Percentiles rank a stretch among this genome's conserved stretches.
phyloP scores from a whole-genome alignment of 2,329 filamentous ascomycete genomes.

The Trichoderma sp. region DNA sequence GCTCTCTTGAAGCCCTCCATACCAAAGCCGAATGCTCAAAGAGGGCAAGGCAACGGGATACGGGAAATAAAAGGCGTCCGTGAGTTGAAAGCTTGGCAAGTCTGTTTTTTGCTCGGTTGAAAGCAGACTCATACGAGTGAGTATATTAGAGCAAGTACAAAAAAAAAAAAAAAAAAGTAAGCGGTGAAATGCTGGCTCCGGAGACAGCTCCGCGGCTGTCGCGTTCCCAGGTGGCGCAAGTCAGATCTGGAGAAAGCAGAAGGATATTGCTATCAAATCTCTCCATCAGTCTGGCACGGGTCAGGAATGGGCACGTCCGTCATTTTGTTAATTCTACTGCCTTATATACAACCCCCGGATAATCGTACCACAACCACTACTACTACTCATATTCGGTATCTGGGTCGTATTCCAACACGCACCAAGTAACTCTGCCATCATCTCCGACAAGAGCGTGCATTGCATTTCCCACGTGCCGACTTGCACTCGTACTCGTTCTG shows the following conservation, averaged over 20 bases:
- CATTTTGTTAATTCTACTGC: background rate
- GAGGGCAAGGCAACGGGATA: background rate
- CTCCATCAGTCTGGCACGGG: background rate
- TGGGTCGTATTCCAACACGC: background rate
- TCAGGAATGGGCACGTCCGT: background rate
- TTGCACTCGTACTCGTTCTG: background rate
- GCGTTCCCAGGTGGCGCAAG: background rate
- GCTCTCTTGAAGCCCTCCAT: background rate
- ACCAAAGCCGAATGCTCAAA: background rate
- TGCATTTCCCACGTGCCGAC: slow-evolving; percentile 14
- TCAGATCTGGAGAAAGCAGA: background rate
- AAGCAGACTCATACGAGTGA: background rate
- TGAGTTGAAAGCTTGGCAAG: background rate
- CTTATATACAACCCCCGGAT: background rate
- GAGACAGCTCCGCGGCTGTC: background rate
- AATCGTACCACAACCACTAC: background rate
- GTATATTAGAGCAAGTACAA: no score
- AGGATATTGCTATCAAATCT: background rate
- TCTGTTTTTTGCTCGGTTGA: background rate
- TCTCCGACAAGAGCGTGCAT: slow-evolving; percentile 3
- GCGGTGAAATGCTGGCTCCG: slow-evolving; percentile 5
- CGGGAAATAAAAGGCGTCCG: background rate
- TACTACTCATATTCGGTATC: background rate
- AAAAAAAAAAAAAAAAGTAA: background rate
- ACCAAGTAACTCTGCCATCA: background rate